These are phyloP conservation scores for Chlamydomonas incerta DNA, from an alignment of 139 green algal species.

Conservation along the genomic window DNA sequence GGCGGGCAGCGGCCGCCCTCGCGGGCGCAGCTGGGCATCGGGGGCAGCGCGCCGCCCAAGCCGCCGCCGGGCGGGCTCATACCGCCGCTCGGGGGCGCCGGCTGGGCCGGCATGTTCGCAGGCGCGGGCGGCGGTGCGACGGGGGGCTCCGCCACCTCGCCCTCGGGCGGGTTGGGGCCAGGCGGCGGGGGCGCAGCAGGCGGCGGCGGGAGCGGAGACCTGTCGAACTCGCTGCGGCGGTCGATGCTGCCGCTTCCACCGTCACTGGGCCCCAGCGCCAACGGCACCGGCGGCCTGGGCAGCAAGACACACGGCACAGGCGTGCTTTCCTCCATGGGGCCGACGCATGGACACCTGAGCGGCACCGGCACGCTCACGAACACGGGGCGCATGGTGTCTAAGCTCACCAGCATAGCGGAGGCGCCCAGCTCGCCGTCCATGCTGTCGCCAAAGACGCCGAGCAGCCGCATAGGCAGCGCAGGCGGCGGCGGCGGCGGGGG, in stretches of 20 bases:
- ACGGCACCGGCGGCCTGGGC: not conserved
- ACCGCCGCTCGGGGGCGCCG: not conserved
- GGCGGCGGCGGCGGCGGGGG: not conserved
- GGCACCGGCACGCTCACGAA: not conserved
- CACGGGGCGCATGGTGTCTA: not conserved
- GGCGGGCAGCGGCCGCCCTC: constrained; percentile 32
- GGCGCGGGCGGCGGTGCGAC: not conserved
- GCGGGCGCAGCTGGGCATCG: constrained; percentile 7
- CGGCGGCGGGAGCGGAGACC: not conserved
- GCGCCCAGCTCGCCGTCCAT: not conserved
- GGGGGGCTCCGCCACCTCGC: not conserved
- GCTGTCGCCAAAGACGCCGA: not conserved
- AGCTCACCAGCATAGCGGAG: constrained; percentile 32
- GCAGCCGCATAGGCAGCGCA: not conserved
- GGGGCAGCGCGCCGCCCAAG: not conserved
- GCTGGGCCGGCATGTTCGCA: constrained; percentile 15
- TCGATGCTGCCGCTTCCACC: constrained; percentile 17
- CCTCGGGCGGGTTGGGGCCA: no score
- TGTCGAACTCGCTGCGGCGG: not conserved
- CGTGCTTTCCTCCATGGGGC: not conserved
- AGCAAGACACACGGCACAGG: not conserved
- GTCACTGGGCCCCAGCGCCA: not conserved
- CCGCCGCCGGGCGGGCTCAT: not conserved
- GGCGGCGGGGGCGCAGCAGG: not conserved
- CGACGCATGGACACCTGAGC: not conserved